Base-by-base conservation (phyloP, 768 basidiomycete species). In the Mycena indigotica region DNA sequence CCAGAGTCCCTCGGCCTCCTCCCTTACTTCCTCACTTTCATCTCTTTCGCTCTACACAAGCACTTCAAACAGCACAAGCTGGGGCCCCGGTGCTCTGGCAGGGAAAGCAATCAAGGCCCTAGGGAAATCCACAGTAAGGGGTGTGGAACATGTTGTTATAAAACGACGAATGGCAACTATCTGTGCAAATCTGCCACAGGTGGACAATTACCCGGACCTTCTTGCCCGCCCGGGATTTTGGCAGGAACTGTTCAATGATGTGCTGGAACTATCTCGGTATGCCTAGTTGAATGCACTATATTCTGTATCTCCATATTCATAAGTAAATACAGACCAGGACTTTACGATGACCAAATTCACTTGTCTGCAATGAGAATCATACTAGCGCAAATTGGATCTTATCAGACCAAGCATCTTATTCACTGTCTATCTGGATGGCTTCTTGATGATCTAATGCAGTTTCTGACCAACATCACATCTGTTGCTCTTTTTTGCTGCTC, bases 221-320 rank as follows among this genome's bases (percentile, higher is more conserved):
- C 66, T 64, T 15, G 63, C 2, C 8, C 28, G 2, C 17, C 32
- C 5, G 25, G 25, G 10, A 45, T 61, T 24, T 56, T 67, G 40
- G 62, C 62, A 25, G 38, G 53, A n/a, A 30, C 57, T 71, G 50
- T 68, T 69, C 19, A 65, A 67, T 39, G 70, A 69, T 53, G 44
- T 71, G n/a, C 38, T 71, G 25, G 70, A 71, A 39, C 53, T 71
- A 29, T 65, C 66, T 17, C 64, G 70, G 68, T 68, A 28, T 38
- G 61, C 51, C 3, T 24, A 23, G 5, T 44, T 8, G 15, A 44
- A 44, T 16, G 41, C 15, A 15, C 5, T 44, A 25, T 15, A 16
- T 25, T 25, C 19, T 15, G 35, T 38, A 24, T 16, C 28, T 15
- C 4, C 5, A 28, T 29, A 29, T 19, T 49, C 28, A 60, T 32